Percentiles rank a stretch among this genome's conserved stretches.
phyloP scores from a whole-genome alignment of 2,329 filamentous ascomycete genomes.

The Seiridium unicorne region DNA sequence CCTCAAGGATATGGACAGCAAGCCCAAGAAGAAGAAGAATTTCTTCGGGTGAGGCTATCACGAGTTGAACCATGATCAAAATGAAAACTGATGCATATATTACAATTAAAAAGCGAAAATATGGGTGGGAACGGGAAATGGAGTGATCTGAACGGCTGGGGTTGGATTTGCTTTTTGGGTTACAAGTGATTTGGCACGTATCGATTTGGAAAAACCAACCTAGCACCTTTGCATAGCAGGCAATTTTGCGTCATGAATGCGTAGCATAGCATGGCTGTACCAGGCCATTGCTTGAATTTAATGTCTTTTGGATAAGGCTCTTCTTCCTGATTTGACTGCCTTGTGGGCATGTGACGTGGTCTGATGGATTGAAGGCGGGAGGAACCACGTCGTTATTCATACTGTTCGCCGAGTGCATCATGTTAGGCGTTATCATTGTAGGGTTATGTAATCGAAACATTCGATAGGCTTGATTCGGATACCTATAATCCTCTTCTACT shows the following conservation, averaged over 20 bases:
- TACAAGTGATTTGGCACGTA: neutral
- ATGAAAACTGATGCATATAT: neutral
- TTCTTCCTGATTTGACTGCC: neutral
- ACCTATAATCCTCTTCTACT: too few species aligned
- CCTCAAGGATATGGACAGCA: conserved; percentile 28
- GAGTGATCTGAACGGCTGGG: neutral
- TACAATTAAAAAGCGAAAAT: conserved; percentile 1
- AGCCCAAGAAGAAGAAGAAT: conserved; percentile 32
- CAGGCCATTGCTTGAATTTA: neutral
- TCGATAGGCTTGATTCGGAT: too few species aligned
- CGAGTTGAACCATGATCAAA: neutral
- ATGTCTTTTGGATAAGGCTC: neutral
- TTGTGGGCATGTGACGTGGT: too few species aligned
- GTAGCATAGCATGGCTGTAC: neutral
- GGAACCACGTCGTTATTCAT: too few species aligned
- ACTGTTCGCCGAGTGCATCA: too few species aligned
- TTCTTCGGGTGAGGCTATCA: conserved; percentile 22
- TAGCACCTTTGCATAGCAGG: neutral
- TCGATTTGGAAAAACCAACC: neutral
- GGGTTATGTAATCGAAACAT: too few species aligned
- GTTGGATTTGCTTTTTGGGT: neutral
- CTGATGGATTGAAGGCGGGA: too few species aligned
- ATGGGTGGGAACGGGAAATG: neutral
- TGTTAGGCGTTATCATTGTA: too few species aligned
- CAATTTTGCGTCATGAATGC: neutral